phyloP scores from a whole-genome alignment of 2,329 filamentous ascomycete species.

The Rutstroemia sp. region DNA sequence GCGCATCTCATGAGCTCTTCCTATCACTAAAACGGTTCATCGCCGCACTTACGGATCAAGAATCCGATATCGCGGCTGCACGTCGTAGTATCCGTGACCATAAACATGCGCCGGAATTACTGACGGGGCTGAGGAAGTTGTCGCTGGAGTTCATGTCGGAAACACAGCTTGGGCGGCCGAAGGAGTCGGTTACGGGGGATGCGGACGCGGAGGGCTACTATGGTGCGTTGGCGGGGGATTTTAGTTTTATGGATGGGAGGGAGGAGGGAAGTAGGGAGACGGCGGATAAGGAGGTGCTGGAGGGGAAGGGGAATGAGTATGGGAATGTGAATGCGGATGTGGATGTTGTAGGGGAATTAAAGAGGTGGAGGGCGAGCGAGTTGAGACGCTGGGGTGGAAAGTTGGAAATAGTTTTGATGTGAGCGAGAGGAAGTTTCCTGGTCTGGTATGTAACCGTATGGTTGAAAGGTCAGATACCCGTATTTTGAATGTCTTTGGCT shows the following conservation, averaged over 20 bases:
- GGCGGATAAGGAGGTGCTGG: neutral
- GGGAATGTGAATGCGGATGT: neutral
- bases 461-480: no score
- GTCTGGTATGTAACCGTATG: no score
- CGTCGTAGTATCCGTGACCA: slow-evolving; percentile 9
- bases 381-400: neutral
- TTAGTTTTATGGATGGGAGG: slow-evolving; percentile 22
- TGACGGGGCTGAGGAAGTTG: slow-evolving; percentile 46
- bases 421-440: no score
- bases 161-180: neutral
- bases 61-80: slow-evolving; percentile 35
- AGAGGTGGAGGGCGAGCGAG: neutral
- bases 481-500: no score
- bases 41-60: slow-evolving; percentile 40
- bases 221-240: slow-evolving; percentile 15
- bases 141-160: slow-evolving; percentile 42
- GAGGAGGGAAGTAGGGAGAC: neutral
- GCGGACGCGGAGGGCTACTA: slow-evolving; percentile 22
- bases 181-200: slow-evolving; percentile 20
- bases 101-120: slow-evolving; percentile 32
- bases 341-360: neutral
- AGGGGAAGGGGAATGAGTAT: neutral
- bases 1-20: slow-evolving; percentile 44
- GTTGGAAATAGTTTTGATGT: neutral
- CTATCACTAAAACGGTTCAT: slow-evolving; percentile 42